Evolutionary conservation across 805 yeast genomes (phyloP).

Genomic region (Dipodascus geniculatus): DNA sequence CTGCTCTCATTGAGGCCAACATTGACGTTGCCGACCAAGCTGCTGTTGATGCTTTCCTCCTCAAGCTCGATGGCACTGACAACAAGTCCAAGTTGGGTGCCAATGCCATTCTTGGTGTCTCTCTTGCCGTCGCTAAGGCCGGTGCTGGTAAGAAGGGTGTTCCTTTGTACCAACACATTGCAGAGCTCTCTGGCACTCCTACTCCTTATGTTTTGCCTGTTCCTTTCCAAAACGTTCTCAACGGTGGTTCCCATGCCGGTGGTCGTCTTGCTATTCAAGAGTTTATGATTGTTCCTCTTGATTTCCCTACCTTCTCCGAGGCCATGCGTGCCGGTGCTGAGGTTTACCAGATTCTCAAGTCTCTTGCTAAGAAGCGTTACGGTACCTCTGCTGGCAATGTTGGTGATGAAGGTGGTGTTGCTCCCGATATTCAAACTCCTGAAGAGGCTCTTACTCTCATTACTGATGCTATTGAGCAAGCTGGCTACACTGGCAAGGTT

Average conservation of each 20-base stretch:
- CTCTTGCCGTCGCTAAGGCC: conserved; percentile 93
- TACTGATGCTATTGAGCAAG: conserved; percentile 74
- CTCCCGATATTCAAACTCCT: conserved; percentile 92
- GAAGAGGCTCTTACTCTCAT: conserved; percentile 96
- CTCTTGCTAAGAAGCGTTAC: conserved; percentile 85
- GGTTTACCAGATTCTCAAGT: conserved; percentile 94
- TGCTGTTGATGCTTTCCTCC: conserved; percentile 76
- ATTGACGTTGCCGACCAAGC: conserved; percentile 79
- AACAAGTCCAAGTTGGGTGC: conserved; percentile 98
- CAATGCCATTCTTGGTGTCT: conserved; percentile 96
- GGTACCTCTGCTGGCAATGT: conserved; percentile 99
- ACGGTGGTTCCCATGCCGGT: conserved; percentile 99
- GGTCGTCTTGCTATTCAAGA: conserved; percentile 98
- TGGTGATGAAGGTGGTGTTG: conserved; percentile 99
- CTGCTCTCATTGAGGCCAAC: conserved; percentile 75
- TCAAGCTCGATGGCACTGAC: conserved; percentile 87
- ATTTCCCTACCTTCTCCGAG: conserved; percentile 83
- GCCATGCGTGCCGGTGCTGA: conserved; percentile 95
- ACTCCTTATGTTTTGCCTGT: conserved; percentile 91
- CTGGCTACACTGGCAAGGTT: conserved; percentile 92
- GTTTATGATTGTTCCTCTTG: conserved; percentile 97
- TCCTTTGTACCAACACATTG: conserved; percentile 87
- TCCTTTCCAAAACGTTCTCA: conserved; percentile 96
- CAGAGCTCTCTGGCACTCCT: conserved; percentile 66
- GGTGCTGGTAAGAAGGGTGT: conserved; percentile 94